Percentiles rank a stretch among this genome's conserved stretches.
These are phyloP conservation scores for Teratosphaeria destructans DNA, from an alignment of 2,329 filamentous ascomycete genomes.

Conservation along the genomic window DNA sequence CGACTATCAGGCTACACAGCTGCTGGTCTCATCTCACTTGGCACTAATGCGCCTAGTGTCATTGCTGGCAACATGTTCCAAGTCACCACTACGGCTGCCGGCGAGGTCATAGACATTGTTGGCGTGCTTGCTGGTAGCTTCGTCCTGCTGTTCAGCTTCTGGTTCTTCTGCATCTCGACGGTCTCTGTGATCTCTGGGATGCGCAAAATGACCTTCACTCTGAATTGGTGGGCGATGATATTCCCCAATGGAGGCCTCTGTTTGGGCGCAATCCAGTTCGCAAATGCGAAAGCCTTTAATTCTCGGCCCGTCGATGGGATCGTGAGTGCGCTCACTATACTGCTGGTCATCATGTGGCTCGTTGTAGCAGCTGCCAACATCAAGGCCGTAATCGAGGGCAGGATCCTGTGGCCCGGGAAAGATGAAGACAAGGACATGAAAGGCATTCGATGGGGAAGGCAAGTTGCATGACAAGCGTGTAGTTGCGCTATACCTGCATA, in stretches of 20 bases:
- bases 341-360: slow-evolving; percentile 46
- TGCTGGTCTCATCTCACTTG: slow-evolving; percentile 39
- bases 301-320: slow-evolving; percentile 46
- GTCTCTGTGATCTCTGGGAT: slow-evolving; percentile 29
- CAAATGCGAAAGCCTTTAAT: slow-evolving; percentile 38
- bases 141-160: slow-evolving; percentile 40
- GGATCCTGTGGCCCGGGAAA: slow-evolving; percentile 49
- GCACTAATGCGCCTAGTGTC: slow-evolving; percentile 29
- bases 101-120: slow-evolving; percentile 30
- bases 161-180: slow-evolving; percentile 39
- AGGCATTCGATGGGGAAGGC: background rate
- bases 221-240: slow-evolving; percentile 55
- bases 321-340: slow-evolving; percentile 45
- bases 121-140: slow-evolving; percentile 35
- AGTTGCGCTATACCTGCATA: too few species aligned
- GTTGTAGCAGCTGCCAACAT: slow-evolving; percentile 42
- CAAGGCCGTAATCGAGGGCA: slow-evolving; percentile 39
- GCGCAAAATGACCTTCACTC: slow-evolving; percentile 36
- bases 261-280: slow-evolving; percentile 48
- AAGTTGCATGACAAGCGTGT: background rate
- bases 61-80: slow-evolving; percentile 26
- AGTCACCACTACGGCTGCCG: slow-evolving; percentile 22
- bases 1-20: slow-evolving; percentile 29
- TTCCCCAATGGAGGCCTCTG: slow-evolving; percentile 57
- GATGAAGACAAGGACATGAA: slow-evolving; percentile 45